Percentiles rank a stretch among this genome's conserved stretches.
These are phyloP conservation scores for Paramyrothecium roridum DNA, from an alignment of 2,329 filamentous ascomycete species.

Conservation along the genomic window DNA sequence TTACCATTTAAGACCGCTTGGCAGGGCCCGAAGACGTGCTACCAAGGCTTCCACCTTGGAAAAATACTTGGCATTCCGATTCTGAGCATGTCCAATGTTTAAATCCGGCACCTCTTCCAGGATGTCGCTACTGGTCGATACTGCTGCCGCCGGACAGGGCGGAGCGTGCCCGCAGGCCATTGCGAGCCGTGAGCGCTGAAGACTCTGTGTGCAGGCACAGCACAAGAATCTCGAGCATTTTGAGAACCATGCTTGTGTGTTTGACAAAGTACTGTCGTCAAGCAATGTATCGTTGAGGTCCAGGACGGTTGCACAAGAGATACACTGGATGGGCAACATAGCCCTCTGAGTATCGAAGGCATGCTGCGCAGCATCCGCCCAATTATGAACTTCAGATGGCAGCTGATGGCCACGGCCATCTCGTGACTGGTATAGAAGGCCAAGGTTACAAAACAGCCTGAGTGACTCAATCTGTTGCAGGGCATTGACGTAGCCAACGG, in stretches of 20 bases:
- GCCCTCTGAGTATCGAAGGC: conserved; percentile 31
- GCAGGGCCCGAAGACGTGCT: conserved; percentile 21
- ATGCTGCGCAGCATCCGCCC: conserved; percentile 23
- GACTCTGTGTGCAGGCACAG: conserved; percentile 30
- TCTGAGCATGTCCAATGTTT: not conserved
- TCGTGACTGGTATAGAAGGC: conserved; percentile 32
- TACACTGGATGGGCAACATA: no score
- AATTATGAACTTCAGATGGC: not conserved
- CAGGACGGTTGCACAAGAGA: no score
- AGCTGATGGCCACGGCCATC: no score
- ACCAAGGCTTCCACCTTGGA: conserved; percentile 32
- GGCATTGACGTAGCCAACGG: conserved; percentile 40
- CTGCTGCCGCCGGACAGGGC: conserved; percentile 14
- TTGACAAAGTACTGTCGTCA: no score
- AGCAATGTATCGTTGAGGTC: no score
- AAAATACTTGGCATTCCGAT: conserved; percentile 6
- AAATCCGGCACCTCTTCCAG: conserved; percentile 21
- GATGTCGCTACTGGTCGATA: conserved; percentile 16
- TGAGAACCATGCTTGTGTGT: no score
- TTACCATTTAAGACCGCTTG: conserved; percentile 30
- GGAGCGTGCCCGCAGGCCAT: conserved; percentile 19
- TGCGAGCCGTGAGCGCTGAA: not conserved
- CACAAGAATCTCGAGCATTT: conserved; percentile 30
- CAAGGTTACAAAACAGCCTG: conserved; percentile 43
- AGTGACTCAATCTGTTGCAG: conserved; percentile 42